Base-by-base conservation (phyloP, 2,329 filamentous ascomycete genomes). In the Ophiostoma sp. region DNA sequence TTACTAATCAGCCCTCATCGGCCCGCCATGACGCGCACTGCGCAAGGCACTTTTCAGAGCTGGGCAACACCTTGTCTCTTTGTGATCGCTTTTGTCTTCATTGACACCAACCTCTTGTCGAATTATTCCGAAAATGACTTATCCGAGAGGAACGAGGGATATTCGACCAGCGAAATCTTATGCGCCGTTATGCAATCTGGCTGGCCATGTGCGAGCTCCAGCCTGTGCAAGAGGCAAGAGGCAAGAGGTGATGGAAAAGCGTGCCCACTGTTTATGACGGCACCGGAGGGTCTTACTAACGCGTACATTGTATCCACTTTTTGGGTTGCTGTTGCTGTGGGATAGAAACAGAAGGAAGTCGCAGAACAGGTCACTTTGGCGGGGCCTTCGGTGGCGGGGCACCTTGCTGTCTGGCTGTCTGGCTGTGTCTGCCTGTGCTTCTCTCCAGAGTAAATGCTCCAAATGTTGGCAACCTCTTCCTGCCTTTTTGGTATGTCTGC, bases 331-430 rank as follows among this genome's bases (percentile, higher is more conserved):
- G 52, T 27, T 57, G 52, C 57, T 60, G 69, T 66, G 67, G 27
- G 44, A 69, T 71, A 64, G 70, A 71, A 71, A 57, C 70, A n/a
- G 27, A 69, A 64, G 70, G 70, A 71, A 71, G 33, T 31, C 35
- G 39, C 39, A n/a, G 35, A 60, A 62, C 33, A 13, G 17, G 48
- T 15, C 36, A 67, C n/a, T 65, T 39, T 67, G 65, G 67, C 35
- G 62, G 69, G 69, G 69, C 57, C 23, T 41, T 68, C 41, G 41
- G 27, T 64, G 64, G 67, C 48, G 36, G 62, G 70, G 64, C 36
- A 60, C 2, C 35, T 20, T 20, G 35, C 60, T 31, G 35, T 20
- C 41, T 54, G 15, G 36, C 64, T n/a, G 6, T 35, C 27, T 31
- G 27, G 27, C 27, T 31, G 27, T 31, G 13, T 20, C 15, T 39